These are phyloP conservation scores for Drechslerella dactyloides DNA, from an alignment of 2,329 filamentous ascomycete species.

Conservation along the genomic window DNA sequence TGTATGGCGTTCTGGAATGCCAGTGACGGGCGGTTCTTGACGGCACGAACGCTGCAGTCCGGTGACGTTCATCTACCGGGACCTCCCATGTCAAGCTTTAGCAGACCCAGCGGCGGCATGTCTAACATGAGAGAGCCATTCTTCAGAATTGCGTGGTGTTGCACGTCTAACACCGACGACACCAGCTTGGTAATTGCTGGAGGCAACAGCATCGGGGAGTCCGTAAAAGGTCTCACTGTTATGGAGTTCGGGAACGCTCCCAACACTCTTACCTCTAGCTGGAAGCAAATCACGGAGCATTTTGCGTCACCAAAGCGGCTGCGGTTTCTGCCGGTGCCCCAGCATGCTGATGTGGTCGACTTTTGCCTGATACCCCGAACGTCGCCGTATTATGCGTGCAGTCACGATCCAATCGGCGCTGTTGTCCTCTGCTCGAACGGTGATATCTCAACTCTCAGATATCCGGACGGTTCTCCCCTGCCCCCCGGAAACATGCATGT, in stretches of 20 bases:
- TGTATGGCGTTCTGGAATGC: conserved; percentile 94
- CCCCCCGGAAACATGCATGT: conserved; percentile 89
- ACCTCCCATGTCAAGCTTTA: conserved; percentile 62
- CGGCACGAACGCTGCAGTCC: conserved; percentile 80
- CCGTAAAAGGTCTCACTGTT: conserved; percentile 80
- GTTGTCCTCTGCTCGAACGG: conserved; percentile 81
- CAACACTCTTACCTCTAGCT: conserved; percentile 87
- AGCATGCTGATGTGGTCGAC: conserved; percentile 76
- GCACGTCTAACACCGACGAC: conserved; percentile 89
- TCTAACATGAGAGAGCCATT: conserved; percentile 74
- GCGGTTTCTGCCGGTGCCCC: conserved; percentile 74
- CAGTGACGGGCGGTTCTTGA: conserved; percentile 81
- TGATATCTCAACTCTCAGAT: conserved; percentile 86
- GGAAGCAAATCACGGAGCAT: conserved; percentile 80
- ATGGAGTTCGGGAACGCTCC: conserved; percentile 88
- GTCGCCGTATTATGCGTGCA: conserved; percentile 84
- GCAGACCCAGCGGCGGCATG: conserved; percentile 60
- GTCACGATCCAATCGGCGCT: conserved; percentile 87
- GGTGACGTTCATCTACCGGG: conserved; percentile 68
- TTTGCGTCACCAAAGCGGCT: conserved; percentile 77
- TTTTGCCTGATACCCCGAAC: conserved; percentile 82
- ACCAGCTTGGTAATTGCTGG: conserved; percentile 87
- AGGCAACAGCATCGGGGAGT: conserved; percentile 71
- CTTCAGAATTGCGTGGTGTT: conserved; percentile 85
- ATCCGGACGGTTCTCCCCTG: conserved; percentile 89